Conservation (phyloP, 2,329 filamentous ascomycete genomes). For the Ophiostoma sp. region DNA sequence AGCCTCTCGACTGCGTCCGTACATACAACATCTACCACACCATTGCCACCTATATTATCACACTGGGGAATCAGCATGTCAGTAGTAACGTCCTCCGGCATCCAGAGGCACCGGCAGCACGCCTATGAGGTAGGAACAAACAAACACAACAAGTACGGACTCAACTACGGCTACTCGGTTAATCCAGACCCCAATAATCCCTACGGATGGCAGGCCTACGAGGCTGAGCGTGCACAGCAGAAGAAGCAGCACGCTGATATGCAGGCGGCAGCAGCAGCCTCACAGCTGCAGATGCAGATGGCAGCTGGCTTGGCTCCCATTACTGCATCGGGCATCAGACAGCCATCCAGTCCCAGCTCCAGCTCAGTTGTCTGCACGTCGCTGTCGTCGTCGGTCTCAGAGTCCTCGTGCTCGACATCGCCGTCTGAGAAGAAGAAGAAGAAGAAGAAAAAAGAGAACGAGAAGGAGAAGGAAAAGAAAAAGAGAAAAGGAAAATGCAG, state of each 20-base stretch:
- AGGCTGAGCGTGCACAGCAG: conserved; percentile 13
- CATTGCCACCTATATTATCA: background rate
- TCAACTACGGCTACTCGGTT: conserved; percentile 17
- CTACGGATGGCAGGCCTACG: conserved; percentile 20
- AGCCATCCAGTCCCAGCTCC: background rate
- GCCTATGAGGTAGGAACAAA: conserved; percentile 15
- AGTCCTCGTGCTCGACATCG: background rate
- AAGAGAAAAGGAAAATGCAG: conserved; percentile 9
- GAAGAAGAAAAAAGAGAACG: background rate
- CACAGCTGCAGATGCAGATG: background rate
- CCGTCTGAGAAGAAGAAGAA: background rate
- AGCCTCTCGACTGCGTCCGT: background rate
- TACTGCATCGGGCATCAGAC: background rate
- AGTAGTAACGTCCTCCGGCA: background rate
- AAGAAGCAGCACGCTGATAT: conserved; percentile 10
- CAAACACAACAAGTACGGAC: conserved; percentile 21
- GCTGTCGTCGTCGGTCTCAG: background rate
- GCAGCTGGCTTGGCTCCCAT: background rate
- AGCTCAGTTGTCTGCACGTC: background rate
- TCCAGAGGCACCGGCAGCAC: background rate
- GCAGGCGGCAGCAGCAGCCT: conserved; percentile 1
- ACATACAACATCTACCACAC: background rate
- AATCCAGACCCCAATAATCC: conserved; percentile 16
- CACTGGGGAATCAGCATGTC: background rate
- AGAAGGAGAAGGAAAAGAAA: background rate